phyloP scores from a whole-genome alignment of 805 yeast genomes.

The Saturnispora ahearnii region DNA sequence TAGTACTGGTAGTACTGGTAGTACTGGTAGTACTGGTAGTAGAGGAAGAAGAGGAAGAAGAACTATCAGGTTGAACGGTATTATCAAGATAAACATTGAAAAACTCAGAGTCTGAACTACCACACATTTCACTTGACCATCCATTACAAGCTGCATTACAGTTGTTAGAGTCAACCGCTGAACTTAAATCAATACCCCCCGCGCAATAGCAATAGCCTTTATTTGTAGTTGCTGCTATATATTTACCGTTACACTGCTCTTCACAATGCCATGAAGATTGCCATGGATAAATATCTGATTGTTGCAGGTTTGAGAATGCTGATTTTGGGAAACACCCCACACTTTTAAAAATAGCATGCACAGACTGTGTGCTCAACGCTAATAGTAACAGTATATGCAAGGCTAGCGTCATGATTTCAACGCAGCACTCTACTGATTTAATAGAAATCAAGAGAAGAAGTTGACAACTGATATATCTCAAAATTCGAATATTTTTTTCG shows the following conservation, averaged over 20 bases:
- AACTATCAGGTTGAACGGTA: background rate
- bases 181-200: conserved; percentile 29
- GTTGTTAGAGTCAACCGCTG: conserved; percentile 20
- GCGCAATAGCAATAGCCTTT: conserved; percentile 67
- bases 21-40: too few relatives aligned
- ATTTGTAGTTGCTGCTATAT: conserved; percentile 36
- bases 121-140: conserved; percentile 56
- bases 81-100: conserved; percentile 38
- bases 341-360: conserved; percentile 12
- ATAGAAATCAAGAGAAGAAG: background rate
- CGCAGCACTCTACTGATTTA: background rate
- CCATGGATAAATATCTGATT: conserved; percentile 40
- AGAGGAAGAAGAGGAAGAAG: conserved; percentile 14
- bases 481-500: too few relatives aligned
- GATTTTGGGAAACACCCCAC: conserved; percentile 24
- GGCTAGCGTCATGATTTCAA: background rate
- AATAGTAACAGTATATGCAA: background rate
- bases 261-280: conserved; percentile 60
- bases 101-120: conserved; percentile 32
- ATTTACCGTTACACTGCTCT: conserved; percentile 35
- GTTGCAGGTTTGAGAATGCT: conserved; percentile 26
- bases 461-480: too few relatives aligned
- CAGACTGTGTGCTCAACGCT: conserved; percentile 1
- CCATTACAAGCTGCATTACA: conserved; percentile 51
- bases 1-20: too few relatives aligned